phyloP scores from a whole-genome alignment of 2,329 filamentous ascomycete genomes.

The Talaromyces piceae region DNA sequence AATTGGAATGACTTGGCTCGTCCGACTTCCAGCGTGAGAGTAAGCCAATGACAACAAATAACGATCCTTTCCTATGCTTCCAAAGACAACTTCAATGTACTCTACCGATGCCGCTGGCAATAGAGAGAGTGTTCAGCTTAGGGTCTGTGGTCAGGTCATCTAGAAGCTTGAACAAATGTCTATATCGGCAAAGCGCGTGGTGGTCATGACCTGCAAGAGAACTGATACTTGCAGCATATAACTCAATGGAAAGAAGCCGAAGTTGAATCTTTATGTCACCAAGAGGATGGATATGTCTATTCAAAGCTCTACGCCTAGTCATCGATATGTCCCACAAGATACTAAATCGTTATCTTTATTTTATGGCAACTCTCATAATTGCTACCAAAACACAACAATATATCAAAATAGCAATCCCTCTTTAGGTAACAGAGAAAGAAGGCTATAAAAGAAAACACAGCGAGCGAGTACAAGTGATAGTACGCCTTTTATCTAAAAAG shows the following conservation, averaged over 20 bases:
- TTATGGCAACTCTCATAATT: neutral
- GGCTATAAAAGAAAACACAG: neutral
- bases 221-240: conserved; percentile 14
- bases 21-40: conserved; percentile 13
- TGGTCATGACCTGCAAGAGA: conserved; percentile 15
- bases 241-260: conserved; percentile 13
- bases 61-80: conserved; percentile 11
- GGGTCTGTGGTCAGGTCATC: conserved; percentile 15
- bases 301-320: conserved; percentile 5
- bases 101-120: conserved; percentile 12
- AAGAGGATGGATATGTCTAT: conserved; percentile 17
- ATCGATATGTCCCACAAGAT: neutral
- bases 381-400: neutral
- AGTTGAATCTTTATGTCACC: conserved; percentile 14
- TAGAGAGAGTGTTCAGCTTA: conserved; percentile 10
- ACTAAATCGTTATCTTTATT: neutral
- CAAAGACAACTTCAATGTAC: conserved; percentile 15
- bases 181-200: conserved; percentile 10
- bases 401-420: neutral
- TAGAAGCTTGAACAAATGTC: conserved; percentile 16
- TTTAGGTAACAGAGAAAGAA: neutral
- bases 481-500: neutral
- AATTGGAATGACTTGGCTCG: conserved; percentile 15
- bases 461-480: neutral
- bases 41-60: conserved; percentile 12